Evolutionary conservation across 768 basidiomycete genomes (phyloP).

Genomic region (Cystobasidium onofrii): DNA sequence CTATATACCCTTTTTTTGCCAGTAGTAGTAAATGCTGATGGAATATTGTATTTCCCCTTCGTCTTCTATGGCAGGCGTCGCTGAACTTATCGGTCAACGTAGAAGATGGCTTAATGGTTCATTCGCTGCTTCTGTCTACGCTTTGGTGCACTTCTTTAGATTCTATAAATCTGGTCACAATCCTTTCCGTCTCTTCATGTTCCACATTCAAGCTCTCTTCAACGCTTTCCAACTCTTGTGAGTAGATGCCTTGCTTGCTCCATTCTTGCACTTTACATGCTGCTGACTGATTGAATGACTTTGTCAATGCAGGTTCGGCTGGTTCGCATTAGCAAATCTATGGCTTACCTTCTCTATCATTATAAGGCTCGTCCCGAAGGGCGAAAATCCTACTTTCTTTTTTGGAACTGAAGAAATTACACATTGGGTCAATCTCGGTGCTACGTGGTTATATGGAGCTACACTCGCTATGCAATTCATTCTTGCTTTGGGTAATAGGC

Average conservation of each 20-base stretch:
- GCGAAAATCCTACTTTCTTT: slow-evolving; percentile 50
- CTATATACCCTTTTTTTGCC: no score
- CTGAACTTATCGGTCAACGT: slow-evolving; percentile 87
- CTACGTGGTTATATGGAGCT: background rate
- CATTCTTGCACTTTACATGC: background rate
- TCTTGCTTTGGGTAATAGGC: slow-evolving; percentile 70
- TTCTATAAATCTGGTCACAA: slow-evolving; percentile 62
- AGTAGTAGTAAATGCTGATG: no score
- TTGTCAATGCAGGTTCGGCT: slow-evolving; percentile 30
- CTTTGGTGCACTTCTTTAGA: slow-evolving; percentile 62
- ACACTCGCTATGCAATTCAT: slow-evolving; percentile 68
- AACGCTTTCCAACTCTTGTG: slow-evolving; percentile 29
- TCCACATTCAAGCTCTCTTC: slow-evolving; percentile 36
- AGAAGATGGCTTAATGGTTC: slow-evolving; percentile 95
- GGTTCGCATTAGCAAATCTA: slow-evolving; percentile 45
- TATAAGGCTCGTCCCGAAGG: slow-evolving; percentile 66
- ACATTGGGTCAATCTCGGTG: slow-evolving; percentile 49
- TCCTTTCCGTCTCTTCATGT: slow-evolving; percentile 76
- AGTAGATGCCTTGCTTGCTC: background rate
- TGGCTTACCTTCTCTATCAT: slow-evolving; percentile 96
- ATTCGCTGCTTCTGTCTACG: slow-evolving; percentile 61
- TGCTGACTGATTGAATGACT: background rate
- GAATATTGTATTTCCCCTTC: no score
- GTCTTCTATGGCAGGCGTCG: no score
- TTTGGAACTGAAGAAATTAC: slow-evolving; percentile 72